Conservation (phyloP, 2,329 filamentous ascomycete genomes). For the Emydomyces testavorans region DNA sequence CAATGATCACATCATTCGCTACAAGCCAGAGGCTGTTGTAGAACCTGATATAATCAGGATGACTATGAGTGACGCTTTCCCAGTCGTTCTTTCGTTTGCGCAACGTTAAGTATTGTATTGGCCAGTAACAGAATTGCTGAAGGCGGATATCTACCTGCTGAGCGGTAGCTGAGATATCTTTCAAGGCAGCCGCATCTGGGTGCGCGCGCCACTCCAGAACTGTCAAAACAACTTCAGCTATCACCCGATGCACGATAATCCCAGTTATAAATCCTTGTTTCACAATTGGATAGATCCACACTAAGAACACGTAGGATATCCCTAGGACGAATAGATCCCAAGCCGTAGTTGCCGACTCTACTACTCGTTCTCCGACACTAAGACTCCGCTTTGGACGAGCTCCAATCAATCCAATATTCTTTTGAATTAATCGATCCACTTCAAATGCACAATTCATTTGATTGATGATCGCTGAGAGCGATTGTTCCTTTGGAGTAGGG, state of each 20-base stretch:
- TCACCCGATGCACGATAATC: slow-evolving; percentile 66
- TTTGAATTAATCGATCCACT: slow-evolving; percentile 71
- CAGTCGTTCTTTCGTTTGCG: slow-evolving; percentile 83
- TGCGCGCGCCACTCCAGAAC: slow-evolving; percentile 75
- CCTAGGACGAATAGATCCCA: slow-evolving; percentile 61
- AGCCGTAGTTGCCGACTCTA: slow-evolving; percentile 80
- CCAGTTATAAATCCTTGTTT: slow-evolving; percentile 62
- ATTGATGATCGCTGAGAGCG: slow-evolving; percentile 69
- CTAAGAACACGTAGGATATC: slow-evolving; percentile 57
- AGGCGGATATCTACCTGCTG: slow-evolving; percentile 95
- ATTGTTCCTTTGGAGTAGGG: slow-evolving; percentile 70
- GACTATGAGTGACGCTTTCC: slow-evolving; percentile 88
- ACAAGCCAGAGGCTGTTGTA: slow-evolving; percentile 99
- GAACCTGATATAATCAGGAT: slow-evolving; percentile 96
- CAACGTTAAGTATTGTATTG: slow-evolving; percentile 85
- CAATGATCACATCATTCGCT: slow-evolving; percentile 96
- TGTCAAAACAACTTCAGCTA: slow-evolving; percentile 65
- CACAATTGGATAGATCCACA: slow-evolving; percentile 68
- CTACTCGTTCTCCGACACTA: slow-evolving; percentile 87
- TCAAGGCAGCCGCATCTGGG: slow-evolving; percentile 70
- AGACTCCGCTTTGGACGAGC: slow-evolving; percentile 69
- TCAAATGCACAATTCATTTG: slow-evolving; percentile 96
- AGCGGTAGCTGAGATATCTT: slow-evolving; percentile 90
- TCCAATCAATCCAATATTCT: slow-evolving; percentile 76
- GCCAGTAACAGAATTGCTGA: slow-evolving; percentile 98